Evolutionary conservation across 139 green algal species (phyloP), one percentile per base, ranked within the genome.

Genomic region (Pleodorina starrii): DNA sequence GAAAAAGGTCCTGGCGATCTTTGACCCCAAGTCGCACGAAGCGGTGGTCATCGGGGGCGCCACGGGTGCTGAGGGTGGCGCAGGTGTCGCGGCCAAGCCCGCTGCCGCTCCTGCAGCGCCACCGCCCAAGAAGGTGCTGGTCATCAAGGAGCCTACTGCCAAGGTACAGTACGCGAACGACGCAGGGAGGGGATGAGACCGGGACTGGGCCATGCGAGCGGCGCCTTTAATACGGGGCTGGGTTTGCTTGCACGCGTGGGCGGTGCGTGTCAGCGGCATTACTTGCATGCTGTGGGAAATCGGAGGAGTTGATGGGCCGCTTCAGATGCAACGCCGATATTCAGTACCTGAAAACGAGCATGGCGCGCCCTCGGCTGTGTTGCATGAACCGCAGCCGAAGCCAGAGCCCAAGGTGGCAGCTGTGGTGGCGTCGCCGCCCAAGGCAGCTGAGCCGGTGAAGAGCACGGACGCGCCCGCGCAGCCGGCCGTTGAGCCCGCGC

Each of bases 81-180:
- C 32, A 5, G n/a, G 7, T 2, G 6, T 48, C 5, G 42, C 42
- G 35, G 25, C 69, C 19, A 77, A 73, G 32, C 2, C 69, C 17
- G 69, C 48, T 48, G 25, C 3, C 5, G 9, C 60, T 11, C 54
- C 59, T 0, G 60, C 46, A 66, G 80, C 29, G 59, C 36, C 81
- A 40, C 81, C 81, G n/a, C 44, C 66, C 12, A 79, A 68, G 66
- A 63, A 66, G 32, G 44, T 78, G 32, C 66, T 88, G 14, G 66
- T 44, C n/a, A 90, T 90, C 21, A 90, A 90, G 51, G 85, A 90
- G 7, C 85, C 85, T 5, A 63, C 72, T 5, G 5, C 38, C 42
- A 89, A 73, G 83, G 71, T 89, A 74, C 44, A 40, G 54, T 7
- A 25, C 29, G 6, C 35, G 14, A n/a, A n/a, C n/a, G n/a, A n/a